Conservation (phyloP, 2,329 filamentous ascomycete species). For the Phialophora macrospora region DNA sequence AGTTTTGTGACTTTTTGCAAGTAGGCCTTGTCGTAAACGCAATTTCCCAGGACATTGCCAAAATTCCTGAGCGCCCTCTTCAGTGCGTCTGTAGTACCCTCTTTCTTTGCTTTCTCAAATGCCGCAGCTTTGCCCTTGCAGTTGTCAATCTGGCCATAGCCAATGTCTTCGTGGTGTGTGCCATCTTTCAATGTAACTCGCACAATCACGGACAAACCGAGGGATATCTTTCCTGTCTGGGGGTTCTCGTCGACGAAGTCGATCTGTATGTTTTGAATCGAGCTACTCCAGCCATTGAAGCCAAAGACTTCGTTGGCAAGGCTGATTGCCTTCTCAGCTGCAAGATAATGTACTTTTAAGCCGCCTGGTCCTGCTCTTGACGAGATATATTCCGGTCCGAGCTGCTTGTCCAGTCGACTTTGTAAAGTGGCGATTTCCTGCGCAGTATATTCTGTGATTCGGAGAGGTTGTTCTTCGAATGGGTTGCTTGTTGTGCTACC, state of each 20-base stretch:
- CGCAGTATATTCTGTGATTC: slow-evolving; percentile 82
- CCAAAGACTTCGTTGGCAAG: slow-evolving; percentile 95
- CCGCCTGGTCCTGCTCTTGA: slow-evolving; percentile 81
- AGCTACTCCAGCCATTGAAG: slow-evolving; percentile 96
- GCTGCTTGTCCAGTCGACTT: slow-evolving; percentile 83
- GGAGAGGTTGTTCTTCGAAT: slow-evolving; percentile 72
- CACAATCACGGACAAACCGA: slow-evolving; percentile 88
- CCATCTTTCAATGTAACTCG: slow-evolving; percentile 89
- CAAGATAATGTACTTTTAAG: slow-evolving; percentile 86
- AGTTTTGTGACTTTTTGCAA: slow-evolving; percentile 87
- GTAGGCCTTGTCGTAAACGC: slow-evolving; percentile 96
- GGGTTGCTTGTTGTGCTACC: slow-evolving; percentile 64
- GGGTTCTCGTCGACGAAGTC: slow-evolving; percentile 90
- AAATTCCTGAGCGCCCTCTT: slow-evolving; percentile 90
- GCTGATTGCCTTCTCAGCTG: slow-evolving; percentile 95
- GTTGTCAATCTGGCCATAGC: slow-evolving; percentile 96
- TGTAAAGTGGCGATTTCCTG: slow-evolving; percentile 87
- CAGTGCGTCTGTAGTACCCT: slow-evolving; percentile 91
- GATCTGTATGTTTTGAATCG: slow-evolving; percentile 92
- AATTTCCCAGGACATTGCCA: slow-evolving; percentile 96
- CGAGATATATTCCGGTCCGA: slow-evolving; percentile 95
- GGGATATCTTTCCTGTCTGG: slow-evolving; percentile 75
- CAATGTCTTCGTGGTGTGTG: slow-evolving; percentile 96
- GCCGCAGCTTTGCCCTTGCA: slow-evolving; percentile 92
- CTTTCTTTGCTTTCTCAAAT: slow-evolving; percentile 98